Evolutionary conservation across 192 early-diverging fungal species (phyloP), one percentile per base, ranked within the genome.

Genomic region (Coemansia sp.): DNA sequence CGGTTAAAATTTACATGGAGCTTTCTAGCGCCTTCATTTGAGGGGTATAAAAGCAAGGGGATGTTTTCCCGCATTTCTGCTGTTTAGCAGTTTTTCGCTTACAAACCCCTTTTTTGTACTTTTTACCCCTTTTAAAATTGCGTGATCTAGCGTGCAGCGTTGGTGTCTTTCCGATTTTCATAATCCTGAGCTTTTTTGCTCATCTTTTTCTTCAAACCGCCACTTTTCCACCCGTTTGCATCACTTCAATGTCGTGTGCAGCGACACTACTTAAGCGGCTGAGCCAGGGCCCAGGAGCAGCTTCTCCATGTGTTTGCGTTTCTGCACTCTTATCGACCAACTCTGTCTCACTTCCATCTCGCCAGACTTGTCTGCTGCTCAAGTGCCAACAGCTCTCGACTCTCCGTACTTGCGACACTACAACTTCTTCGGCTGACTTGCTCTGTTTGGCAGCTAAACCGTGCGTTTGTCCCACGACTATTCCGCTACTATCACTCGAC

Each of bases 341-440:
- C 10, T 42, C 40, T 42, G 14, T 3, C 14, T n/a, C 40, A 5
- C 40, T n/a, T 4, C 52, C 52, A 28, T 12, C 52, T 5, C 52
- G 52, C 26, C 28, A 25, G 21, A 26, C 25, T 28, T 54, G 52
- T 4, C 22, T 26, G 52, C 28, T 28, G 52, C 52, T 25, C 5
- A 15, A 28, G 52, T 57, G 55, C 55, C 31, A 14, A n/a, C 57
- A 14, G 36, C 57, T 58, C 5, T 58, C 57, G 37, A 44, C 57
- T 11, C 20, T 44, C 14, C 37, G 38, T 12, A n/a, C 55, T 5
- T 57, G 55, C 40, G 21, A 42, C 38, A 4, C 57, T 10, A 10
- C 55, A 5, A 22, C 50, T 7, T 14, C 21, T 19, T 26, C 22
- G 9, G 15, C 20, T 1, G 57, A 58, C 40, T 42, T 58, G 38